These are phyloP conservation scores for Juglanconis juglandina DNA, from an alignment of 2,329 filamentous ascomycete genomes.

Conservation along the genomic window DNA sequence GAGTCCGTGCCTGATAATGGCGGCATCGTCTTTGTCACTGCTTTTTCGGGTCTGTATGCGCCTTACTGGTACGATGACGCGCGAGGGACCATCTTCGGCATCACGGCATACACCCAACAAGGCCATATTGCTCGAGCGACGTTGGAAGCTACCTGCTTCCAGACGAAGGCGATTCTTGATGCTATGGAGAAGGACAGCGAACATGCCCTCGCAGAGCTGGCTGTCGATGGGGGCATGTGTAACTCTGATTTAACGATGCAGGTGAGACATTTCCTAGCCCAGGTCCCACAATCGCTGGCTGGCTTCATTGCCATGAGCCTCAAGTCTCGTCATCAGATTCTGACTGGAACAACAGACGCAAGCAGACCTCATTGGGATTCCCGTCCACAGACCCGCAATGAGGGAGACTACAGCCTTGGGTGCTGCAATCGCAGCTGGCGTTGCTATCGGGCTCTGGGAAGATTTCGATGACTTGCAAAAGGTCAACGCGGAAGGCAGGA, in stretches of 20 bases:
- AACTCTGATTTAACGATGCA: constrained; percentile 79
- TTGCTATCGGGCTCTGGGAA: constrained; percentile 72
- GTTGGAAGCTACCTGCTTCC: constrained; percentile 77
- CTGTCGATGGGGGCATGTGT: constrained; percentile 81
- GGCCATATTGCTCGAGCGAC: constrained; percentile 78
- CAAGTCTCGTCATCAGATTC: not conserved
- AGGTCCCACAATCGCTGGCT: not conserved
- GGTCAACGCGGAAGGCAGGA: constrained; percentile 67
- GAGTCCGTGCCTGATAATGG: constrained; percentile 63
- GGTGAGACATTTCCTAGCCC: constrained; percentile 24
- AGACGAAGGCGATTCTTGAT: constrained; percentile 77
- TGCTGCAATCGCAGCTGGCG: constrained; percentile 78
- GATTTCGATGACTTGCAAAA: constrained; percentile 68
- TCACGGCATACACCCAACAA: constrained; percentile 71
- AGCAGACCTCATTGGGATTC: constrained; percentile 75
- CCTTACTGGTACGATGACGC: constrained; percentile 86
- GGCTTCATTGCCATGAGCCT: not conserved
- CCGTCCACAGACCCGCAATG: constrained; percentile 75
- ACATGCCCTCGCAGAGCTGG: constrained; percentile 67
- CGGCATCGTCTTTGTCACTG: constrained; percentile 74
- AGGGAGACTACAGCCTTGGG: constrained; percentile 79
- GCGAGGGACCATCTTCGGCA: constrained; percentile 74
- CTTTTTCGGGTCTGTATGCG: constrained; percentile 76
- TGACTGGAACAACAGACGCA: constrained; percentile 52
- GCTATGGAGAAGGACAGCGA: constrained; percentile 79